Evolutionary conservation across 2,329 filamentous ascomycete species (phyloP).

Genomic region (Myrmaecium sp.): DNA sequence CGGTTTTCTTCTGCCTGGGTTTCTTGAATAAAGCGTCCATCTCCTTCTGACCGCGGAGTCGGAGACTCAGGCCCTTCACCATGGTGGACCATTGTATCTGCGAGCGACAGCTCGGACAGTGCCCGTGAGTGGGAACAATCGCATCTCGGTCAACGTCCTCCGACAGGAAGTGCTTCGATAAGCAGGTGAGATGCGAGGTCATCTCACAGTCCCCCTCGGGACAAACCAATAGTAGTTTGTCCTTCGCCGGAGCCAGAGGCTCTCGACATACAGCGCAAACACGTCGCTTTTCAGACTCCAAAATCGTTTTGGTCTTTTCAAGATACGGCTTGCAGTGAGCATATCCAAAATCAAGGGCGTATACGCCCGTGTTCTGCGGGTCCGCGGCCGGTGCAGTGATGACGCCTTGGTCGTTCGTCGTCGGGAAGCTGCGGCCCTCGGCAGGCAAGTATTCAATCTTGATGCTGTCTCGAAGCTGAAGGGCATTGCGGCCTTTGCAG

Average conservation of each 20-base stretch:
- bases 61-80: constrained; percentile 66
- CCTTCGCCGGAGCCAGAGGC: constrained; percentile 17
- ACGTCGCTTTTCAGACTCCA: constrained; percentile 7
- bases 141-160: constrained; percentile 18
- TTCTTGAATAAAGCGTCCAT: constrained; percentile 50
- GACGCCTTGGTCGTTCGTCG: constrained; percentile 8
- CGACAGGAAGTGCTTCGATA: constrained; percentile 34
- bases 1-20: constrained; percentile 22
- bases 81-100: constrained; percentile 55
- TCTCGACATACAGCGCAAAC: constrained; percentile 34
- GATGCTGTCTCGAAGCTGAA: constrained; percentile 13
- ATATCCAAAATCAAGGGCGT: constrained; percentile 37
- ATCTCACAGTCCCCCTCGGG: constrained; percentile 29
- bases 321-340: constrained; percentile 30
- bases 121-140: constrained; percentile 50
- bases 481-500: too few species aligned
- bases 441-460: constrained; percentile 14
- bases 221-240: constrained; percentile 36
- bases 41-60: constrained; percentile 53
- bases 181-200: constrained; percentile 38
- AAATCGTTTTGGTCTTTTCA: constrained; percentile 29
- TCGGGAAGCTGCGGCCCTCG: too few species aligned
- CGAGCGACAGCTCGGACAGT: constrained; percentile 52
- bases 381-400: constrained; percentile 1
- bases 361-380: constrained; percentile 13